Conservation (phyloP, 306 rosid species). For the Vigna mungo region DNA sequence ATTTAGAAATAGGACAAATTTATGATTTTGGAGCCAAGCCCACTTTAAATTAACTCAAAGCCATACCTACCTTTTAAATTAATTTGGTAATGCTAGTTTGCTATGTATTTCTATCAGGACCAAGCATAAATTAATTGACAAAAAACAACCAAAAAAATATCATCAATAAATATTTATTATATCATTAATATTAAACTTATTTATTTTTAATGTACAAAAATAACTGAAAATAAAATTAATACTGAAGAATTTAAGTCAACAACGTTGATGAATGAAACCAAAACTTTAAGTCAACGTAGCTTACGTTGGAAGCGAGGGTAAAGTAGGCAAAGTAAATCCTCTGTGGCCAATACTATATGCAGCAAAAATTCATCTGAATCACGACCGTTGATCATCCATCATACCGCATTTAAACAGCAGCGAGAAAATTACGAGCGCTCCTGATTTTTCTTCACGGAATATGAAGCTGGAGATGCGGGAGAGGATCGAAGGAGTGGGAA, state of each 20-base stretch:
- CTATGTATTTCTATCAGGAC: no score
- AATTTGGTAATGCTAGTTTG: no score
- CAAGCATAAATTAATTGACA: neutral
- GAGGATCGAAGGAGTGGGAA: neutral
- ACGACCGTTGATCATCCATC: neutral
- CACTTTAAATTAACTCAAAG: neutral
- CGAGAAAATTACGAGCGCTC: neutral
- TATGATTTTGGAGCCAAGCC: neutral
- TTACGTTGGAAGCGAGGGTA: neutral
- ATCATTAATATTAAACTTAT: neutral
- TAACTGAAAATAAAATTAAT: neutral
- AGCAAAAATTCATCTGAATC: neutral
- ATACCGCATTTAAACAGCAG: neutral
- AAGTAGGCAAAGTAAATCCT: neutral
- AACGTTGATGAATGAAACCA: neutral
- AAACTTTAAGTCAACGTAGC: neutral
- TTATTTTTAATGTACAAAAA: neutral
- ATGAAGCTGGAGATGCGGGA: neutral
- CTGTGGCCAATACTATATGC: neutral
- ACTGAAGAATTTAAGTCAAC: neutral
- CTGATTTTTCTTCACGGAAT: neutral
- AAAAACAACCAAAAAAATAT: neutral
- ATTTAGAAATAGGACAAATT: neutral
- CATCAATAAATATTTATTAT: neutral
- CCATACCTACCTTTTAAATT: no score